Base-by-base conservation (phyloP, 768 basidiomycete species). In the Leccinum ochraceum region DNA sequence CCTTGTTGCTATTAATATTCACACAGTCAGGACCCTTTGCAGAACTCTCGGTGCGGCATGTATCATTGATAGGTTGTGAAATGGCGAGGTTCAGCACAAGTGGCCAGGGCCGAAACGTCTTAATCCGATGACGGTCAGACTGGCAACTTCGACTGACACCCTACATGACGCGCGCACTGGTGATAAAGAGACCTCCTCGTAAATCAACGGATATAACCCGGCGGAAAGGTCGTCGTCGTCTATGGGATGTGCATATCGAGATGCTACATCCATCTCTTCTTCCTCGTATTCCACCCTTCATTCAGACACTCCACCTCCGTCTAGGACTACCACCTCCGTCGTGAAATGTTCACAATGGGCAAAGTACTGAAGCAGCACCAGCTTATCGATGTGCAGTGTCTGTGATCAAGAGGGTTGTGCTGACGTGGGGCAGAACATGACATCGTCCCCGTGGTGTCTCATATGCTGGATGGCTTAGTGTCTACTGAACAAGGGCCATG, bases 291-390 rank as follows among this genome's bases (percentile, higher is more conserved):
- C 42, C 39, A n/a, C 16, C 17, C 39, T 57, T 62, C 61, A 57
- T 60, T 54, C 52, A 53, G 32, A 20, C 8, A 9, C 11, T 61
- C 56, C 53, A 60, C 61, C 16, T 63, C 60, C 4, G 50, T 10
- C 17, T 17, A 50, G 49, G 26, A 26, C 49, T 51, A 17, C 50
- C 26, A 51, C 17, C 24, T 83, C 85, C 0, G 75, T 79, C 54
- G 80, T 90, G 42, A 80, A 77, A 34, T 11, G 28, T 80, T 94
- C 68, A 89, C 87, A 10, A 94, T 95, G 88, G 82, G 84, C 17
- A 84, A 91, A 64, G 88, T 94, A 24, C 69, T 94, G 63, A 86
- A 83, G 66, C 88, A 91, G 66, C 85, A 87, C 39, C 84, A 86
- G 62, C 75, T 95, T 42, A 78, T 91, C 42, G 92, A 92, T 91